Evolutionary conservation across 371 early-diverging fungal species (phyloP).

Genomic region (Mortierella sp.): DNA sequence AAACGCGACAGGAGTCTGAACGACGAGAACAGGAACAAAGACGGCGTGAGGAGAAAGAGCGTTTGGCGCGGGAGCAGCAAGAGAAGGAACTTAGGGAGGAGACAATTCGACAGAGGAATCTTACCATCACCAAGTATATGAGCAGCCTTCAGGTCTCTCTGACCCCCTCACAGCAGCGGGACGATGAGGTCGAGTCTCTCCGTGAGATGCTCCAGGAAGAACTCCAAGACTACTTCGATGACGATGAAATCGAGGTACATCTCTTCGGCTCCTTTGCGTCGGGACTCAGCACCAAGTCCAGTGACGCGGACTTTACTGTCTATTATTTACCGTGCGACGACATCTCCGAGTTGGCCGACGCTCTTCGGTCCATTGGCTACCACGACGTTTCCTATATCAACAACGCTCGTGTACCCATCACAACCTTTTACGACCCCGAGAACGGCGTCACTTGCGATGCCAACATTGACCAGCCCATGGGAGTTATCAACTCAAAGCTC

Average conservation of each 20-base stretch:
- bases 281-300: conserved; percentile 12
- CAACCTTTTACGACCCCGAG: conserved; percentile 12
- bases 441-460: conserved; percentile 62
- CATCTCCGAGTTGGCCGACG: not conserved
- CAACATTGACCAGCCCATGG: conserved; percentile 70
- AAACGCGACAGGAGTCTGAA: not conserved
- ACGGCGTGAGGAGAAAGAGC: not conserved
- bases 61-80: not conserved
- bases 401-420: conserved; percentile 25
- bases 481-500: conserved; percentile 71
- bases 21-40: not conserved
- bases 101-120: not conserved
- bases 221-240: not conserved
- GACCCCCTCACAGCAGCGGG: not conserved
- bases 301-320: conserved; percentile 26
- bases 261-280: conserved; percentile 21
- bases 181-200: not conserved
- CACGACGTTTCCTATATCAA: not conserved
- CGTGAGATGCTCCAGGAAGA: not conserved
- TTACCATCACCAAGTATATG: not conserved
- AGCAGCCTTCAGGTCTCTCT: not conserved
- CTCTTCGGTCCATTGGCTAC: not conserved
- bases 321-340: not conserved
- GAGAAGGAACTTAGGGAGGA: not conserved
- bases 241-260: not conserved